These are phyloP conservation scores for Pilasporangium apinafurcum DNA, from an alignment of 352 stramenopile genomes.

Conservation along the genomic window DNA sequence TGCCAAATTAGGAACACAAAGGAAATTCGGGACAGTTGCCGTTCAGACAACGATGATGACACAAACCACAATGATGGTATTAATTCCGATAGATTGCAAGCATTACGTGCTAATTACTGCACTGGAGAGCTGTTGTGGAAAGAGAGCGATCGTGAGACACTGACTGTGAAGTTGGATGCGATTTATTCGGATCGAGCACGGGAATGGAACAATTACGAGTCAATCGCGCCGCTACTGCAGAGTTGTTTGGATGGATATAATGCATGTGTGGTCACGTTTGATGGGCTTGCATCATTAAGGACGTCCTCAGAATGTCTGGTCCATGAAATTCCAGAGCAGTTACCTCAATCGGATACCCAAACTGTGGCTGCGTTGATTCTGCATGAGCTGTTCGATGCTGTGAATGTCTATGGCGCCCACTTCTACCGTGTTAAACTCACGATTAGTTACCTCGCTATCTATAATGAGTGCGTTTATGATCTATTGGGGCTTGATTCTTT, in stretches of 20 bases:
- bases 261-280: conserved; percentile 59
- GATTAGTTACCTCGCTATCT: conserved; percentile 89
- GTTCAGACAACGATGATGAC: neutral
- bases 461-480: conserved; percentile 93
- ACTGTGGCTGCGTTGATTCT: conserved; percentile 37
- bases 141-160: conserved; percentile 21
- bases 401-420: conserved; percentile 21
- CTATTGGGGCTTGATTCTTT: conserved; percentile 83
- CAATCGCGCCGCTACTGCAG: conserved; percentile 48
- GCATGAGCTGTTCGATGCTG: conserved; percentile 35
- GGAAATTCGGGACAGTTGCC: neutral
- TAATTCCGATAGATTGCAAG: too few species aligned
- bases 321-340: neutral
- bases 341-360: conserved; percentile 1
- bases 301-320: conserved; percentile 4
- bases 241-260: conserved; percentile 64
- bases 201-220: conserved; percentile 55
- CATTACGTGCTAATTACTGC: conserved; percentile 50
- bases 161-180: conserved; percentile 49
- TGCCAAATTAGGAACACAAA: conserved; percentile 55
- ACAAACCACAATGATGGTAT: too few species aligned
- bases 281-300: conserved; percentile 21
- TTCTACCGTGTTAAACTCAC: conserved; percentile 54
- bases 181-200: conserved; percentile 60
- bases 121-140: conserved; percentile 44